These are phyloP conservation scores for Pleochaeta shiraiana DNA, from an alignment of 2,329 filamentous ascomycete species.

Conservation along the genomic window DNA sequence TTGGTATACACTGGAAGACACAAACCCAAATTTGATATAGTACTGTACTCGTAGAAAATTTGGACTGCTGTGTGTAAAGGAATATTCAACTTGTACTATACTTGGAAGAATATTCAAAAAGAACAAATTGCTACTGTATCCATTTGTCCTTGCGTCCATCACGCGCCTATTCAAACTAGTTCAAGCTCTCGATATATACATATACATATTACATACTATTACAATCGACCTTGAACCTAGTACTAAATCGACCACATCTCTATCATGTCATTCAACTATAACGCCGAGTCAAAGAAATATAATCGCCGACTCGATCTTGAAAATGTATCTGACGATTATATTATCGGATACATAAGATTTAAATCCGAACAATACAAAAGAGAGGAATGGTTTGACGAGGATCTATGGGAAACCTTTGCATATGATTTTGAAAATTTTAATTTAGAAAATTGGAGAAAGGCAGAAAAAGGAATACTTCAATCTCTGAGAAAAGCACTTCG, in stretches of 20 bases:
- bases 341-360: not conserved
- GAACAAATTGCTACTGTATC: not conserved
- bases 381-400: constrained; percentile 1
- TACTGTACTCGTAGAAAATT: not conserved
- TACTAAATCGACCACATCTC: not conserved
- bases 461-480: not conserved
- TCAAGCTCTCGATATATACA: too few species aligned
- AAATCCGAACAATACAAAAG: not conserved
- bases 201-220: too few species aligned
- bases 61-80: not conserved
- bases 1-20: not conserved
- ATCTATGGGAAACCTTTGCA: not conserved
- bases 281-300: not conserved
- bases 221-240: too few species aligned
- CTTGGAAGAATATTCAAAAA: not conserved
- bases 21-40: not conserved
- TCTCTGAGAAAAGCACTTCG: not conserved
- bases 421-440: constrained; percentile 1
- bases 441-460: not conserved
- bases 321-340: not conserved
- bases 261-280: not conserved
- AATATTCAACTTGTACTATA: not conserved
- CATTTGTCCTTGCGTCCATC: not conserved
- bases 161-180: not conserved
- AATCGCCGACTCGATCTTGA: not conserved